Conservation (phyloP, 176 grass and related monocot species). For the Microstegium vimineum region DNA sequence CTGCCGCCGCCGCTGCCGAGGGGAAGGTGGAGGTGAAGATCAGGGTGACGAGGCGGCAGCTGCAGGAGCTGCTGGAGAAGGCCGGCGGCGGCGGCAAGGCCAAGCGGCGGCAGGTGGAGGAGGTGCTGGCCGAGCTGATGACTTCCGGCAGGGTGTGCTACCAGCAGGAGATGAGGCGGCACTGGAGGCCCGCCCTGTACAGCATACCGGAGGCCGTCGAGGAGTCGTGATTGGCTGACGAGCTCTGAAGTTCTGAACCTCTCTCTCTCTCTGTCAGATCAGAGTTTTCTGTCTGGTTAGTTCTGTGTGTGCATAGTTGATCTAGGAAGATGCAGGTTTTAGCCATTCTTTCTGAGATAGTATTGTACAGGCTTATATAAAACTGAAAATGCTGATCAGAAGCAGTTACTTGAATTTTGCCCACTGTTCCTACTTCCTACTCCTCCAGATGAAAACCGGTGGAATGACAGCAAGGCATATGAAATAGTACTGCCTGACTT, state of each 20-base stretch:
- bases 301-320: not conserved
- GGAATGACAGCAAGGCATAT: not conserved
- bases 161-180: not conserved
- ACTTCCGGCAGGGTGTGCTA: constrained; percentile 18
- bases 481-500: not conserved
- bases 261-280: too few species aligned
- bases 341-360: constrained; percentile 27
- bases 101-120: constrained; percentile 22
- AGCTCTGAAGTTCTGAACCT: not conserved
- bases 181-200: constrained; percentile 50
- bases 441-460: not conserved
- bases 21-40: constrained; percentile 50
- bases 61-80: constrained; percentile 51
- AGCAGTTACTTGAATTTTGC: not conserved
- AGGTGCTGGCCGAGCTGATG: constrained; percentile 41
- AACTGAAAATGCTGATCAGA: not conserved
- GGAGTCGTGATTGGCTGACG: not conserved
- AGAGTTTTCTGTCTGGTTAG: not conserved
- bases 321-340: constrained; percentile 23
- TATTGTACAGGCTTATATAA: not conserved
- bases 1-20: not conserved
- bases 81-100: not conserved
- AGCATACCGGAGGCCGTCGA: constrained; percentile 43
- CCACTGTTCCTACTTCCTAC: not conserved
- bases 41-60: constrained; percentile 51